phyloP scores from a whole-genome alignment of 2,329 filamentous ascomycete genomes.

The Xylariales sp. region DNA sequence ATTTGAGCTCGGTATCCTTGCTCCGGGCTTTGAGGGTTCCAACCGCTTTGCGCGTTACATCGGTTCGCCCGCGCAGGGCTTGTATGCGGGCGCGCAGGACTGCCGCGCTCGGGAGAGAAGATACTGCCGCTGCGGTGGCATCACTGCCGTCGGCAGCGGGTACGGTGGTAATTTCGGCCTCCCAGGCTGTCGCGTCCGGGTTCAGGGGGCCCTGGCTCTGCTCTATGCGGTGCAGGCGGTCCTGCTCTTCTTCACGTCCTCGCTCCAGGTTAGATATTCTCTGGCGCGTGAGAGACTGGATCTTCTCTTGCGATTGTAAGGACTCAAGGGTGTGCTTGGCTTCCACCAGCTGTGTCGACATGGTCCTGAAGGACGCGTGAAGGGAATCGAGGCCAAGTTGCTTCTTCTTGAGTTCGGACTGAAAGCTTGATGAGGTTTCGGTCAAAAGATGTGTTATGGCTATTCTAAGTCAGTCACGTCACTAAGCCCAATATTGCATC shows the following conservation, averaged over 20 bases:
- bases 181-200: slow-evolving; percentile 45
- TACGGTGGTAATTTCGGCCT: slow-evolving; percentile 39
- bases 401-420: slow-evolving; percentile 75
- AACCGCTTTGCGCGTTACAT: slow-evolving; percentile 62
- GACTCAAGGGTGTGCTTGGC: slow-evolving; percentile 70
- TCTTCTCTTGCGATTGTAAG: slow-evolving; percentile 61
- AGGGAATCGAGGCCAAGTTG: slow-evolving; percentile 79
- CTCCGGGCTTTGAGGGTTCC: slow-evolving; percentile 71
- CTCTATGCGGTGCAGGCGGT: slow-evolving; percentile 43
- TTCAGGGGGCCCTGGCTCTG: slow-evolving; percentile 38
- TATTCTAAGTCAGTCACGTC: slow-evolving; percentile 30
- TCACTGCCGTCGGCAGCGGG: too few relatives aligned
- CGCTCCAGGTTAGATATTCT: slow-evolving; percentile 75
- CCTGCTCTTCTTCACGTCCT: slow-evolving; percentile 67
- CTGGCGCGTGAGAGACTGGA: slow-evolving; percentile 61
- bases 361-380: slow-evolving; percentile 74
- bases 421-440: slow-evolving; percentile 74
- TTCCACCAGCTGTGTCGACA: slow-evolving; percentile 73
- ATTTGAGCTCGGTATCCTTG: slow-evolving; percentile 80
- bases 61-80: slow-evolving; percentile 67
- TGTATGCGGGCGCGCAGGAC: slow-evolving; percentile 64
- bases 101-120: slow-evolving; percentile 56
- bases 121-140: slow-evolving; percentile 30
- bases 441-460: slow-evolving; percentile 80
- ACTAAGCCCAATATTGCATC: neutral